Evolutionary conservation across 768 basidiomycete genomes (phyloP), one percentile per base, ranked within the genome.

Genomic region (Boletus tylopilopsis): DNA sequence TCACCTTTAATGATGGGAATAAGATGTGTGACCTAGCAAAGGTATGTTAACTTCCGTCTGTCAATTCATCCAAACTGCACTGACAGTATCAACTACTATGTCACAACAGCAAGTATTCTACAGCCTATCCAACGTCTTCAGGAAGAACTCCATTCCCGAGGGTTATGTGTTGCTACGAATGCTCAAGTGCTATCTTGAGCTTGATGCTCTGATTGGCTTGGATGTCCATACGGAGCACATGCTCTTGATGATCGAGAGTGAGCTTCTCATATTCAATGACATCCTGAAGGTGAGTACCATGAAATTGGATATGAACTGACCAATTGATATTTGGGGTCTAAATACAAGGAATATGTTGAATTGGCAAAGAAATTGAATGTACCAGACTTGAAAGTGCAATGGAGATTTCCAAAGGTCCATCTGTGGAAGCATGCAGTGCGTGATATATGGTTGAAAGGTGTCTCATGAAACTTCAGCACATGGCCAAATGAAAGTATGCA

Each of bases 361-460:
- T 27, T 27, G 27, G 27, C 5, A 5, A 27, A 27, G 9, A 18
- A 18, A 29, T 41, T 16, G 1, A 21, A 21, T 4, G 8, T 30
- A 29, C 7, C 15, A 6, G 6, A 5, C 11, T 22, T 42, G 27
- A 30, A 42, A 12, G 11, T 30, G 11, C 9, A 57, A 19, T 71
- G 68, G 66, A 47, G 70, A 22, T 73, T 72, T 39, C 69, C 66
- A 0, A 74, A 75, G 53, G 43, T 50, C 0, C 73, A 75, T 29
- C 51, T 58, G 1, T 67, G 70, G 37, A 45, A 54, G 4, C 73
- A 76, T 42, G 36, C 67, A 0, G 61, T 71, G 21, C 46, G 49
- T 3, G 64, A 73, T 34, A 72, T 76, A 10, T 18, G 37, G 24
- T 18, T 3, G 0, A 73, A 73, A 27, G 73, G 71, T 11, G 67